Evolutionary conservation across 164 flowering plant genomes (phyloP).

Genomic region (Sedum album): DNA sequence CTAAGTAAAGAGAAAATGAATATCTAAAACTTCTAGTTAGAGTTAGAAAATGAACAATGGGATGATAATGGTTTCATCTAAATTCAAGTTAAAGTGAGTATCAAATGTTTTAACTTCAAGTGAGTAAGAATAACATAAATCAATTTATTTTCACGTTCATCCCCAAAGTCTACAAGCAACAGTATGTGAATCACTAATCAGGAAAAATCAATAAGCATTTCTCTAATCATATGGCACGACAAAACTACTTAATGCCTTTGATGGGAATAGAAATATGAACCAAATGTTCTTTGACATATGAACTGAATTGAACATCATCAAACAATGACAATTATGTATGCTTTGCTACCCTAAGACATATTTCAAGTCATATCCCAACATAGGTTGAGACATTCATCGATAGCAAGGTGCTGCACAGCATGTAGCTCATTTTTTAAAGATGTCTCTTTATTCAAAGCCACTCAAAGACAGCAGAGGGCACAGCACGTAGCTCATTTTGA

Average conservation of each 20-base stretch:
- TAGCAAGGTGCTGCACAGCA: background rate
- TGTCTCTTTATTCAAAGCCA: no score
- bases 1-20: background rate
- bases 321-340: background rate
- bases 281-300: background rate
- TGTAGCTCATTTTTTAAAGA: background rate
- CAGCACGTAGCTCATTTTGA: background rate
- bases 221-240: background rate
- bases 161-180: no score
- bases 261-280: background rate
- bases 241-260: background rate
- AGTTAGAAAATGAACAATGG: background rate
- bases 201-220: background rate
- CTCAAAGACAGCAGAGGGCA: no score
- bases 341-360: background rate
- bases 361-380: background rate
- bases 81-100: no score
- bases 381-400: background rate
- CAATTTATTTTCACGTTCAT: no score
- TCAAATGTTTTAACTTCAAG: no score
- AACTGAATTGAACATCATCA: no score
- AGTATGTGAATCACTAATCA: background rate
- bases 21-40: no score
- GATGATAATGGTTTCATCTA: background rate
- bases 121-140: no score